Conservation (phyloP, 2,329 filamentous ascomycete genomes). For the Pezicula carpinea region DNA sequence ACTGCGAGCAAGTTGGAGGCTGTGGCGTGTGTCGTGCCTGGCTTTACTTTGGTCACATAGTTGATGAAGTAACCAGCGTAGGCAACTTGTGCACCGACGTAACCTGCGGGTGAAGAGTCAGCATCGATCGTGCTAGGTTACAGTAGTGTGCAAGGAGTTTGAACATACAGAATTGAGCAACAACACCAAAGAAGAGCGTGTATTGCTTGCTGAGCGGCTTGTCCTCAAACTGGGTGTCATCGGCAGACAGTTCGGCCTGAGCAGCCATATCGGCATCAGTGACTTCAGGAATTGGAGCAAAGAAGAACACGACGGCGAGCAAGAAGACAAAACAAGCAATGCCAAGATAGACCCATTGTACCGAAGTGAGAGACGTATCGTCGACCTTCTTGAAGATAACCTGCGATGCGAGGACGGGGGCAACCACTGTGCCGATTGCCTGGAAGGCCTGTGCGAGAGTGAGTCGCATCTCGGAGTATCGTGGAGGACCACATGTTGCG, state of each 20-base stretch:
- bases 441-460: slow-evolving; percentile 73
- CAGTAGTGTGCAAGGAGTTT: slow-evolving; percentile 25
- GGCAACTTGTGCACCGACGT: slow-evolving; percentile 50
- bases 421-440: slow-evolving; percentile 68
- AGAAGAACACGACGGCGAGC: slow-evolving; percentile 64
- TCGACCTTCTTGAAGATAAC: slow-evolving; percentile 60
- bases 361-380: slow-evolving; percentile 53
- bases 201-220: slow-evolving; percentile 31
- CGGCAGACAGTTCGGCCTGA: slow-evolving; percentile 27
- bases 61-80: slow-evolving; percentile 57
- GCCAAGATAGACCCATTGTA: slow-evolving; percentile 80
- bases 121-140: no score
- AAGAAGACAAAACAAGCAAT: slow-evolving; percentile 70
- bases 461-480: slow-evolving; percentile 70
- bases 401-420: slow-evolving; percentile 64
- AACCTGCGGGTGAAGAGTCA: slow-evolving; percentile 33
- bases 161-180: slow-evolving; percentile 79
- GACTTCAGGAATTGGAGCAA: slow-evolving; percentile 58
- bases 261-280: slow-evolving; percentile 48
- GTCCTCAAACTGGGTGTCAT: slow-evolving; percentile 16
- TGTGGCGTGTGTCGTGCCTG: slow-evolving; percentile 37
- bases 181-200: slow-evolving; percentile 64
- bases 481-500: slow-evolving; percentile 65
- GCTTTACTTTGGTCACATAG: slow-evolving; percentile 39
- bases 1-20: slow-evolving; percentile 64